These are phyloP conservation scores for Albugo laibachii DNA, from an alignment of 352 stramenopile species.

Conservation along the genomic window DNA sequence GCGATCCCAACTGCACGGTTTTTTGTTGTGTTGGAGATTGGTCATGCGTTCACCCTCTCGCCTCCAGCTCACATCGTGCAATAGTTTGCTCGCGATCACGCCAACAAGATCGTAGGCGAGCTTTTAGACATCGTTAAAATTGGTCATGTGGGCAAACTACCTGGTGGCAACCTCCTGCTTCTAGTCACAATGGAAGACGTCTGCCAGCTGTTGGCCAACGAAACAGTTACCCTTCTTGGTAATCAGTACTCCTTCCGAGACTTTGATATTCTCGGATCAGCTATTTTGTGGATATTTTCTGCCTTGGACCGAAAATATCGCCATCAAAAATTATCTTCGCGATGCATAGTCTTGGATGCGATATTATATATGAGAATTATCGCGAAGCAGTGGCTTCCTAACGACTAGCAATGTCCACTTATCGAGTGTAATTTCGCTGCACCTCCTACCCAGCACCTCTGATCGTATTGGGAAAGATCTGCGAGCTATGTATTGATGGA, in stretches of 20 bases:
- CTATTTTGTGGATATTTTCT: too few species aligned
- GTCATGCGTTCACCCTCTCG: background rate
- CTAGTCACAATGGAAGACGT: slow-evolving; percentile 1
- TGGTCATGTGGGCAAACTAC: slow-evolving; percentile 1
- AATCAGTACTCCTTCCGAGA: slow-evolving; percentile 1
- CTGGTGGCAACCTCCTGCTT: background rate
- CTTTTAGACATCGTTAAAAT: slow-evolving; percentile 1
- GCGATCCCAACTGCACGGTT: background rate
- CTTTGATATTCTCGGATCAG: slow-evolving; percentile 3
- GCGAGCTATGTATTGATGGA: too few species aligned
- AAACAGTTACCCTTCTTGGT: slow-evolving; percentile 3
- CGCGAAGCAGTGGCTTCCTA: too few species aligned
- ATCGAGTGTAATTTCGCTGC: too few species aligned
- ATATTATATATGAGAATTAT: background rate
- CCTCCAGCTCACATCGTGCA: background rate
- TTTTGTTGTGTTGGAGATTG: background rate
- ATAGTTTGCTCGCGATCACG: slow-evolving; percentile 1
- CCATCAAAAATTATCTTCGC: background rate
- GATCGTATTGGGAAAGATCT: too few species aligned
- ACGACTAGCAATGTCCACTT: too few species aligned
- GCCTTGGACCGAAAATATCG: background rate
- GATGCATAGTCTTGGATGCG: slow-evolving; percentile 1
- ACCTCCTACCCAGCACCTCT: too few species aligned
- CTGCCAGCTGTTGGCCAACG: slow-evolving; percentile 1
- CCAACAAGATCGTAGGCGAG: background rate